Evolutionary conservation across 768 basidiomycete species (phyloP), one percentile per base, ranked within the genome.

Genomic region (Epithele typhae): DNA sequence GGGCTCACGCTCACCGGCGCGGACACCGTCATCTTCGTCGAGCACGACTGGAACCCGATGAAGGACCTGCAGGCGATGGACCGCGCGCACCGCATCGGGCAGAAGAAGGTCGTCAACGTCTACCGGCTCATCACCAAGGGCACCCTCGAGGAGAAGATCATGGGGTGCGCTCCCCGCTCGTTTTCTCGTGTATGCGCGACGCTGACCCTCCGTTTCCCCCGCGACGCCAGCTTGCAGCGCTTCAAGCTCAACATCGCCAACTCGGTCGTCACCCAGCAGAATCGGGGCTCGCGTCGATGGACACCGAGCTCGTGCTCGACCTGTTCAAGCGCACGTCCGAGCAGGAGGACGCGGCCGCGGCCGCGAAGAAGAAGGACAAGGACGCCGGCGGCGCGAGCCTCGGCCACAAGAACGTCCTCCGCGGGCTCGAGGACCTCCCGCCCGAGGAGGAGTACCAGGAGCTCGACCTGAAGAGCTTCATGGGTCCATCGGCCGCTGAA

Each of bases 31-130:
- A 96, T 99, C 53, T 99, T 99, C 59, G 92, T 99, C 43, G 96
- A 99, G 63, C 96, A 99, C 59, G 96, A 99, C 64, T 99, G 96
- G 96, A 99, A 99, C 64, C 96, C 96, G 6, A 96, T 95, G 93
- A 98, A 98, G 65, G 96, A 99, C 70, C 70, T 98, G 5, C 96
- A 99, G 62, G 96, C 96, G 7, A 99, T 99, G 96, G 96, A 99
- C 62, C 80, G 96, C 48, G 96, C 96, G 1, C 96, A 98, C 68
- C 85, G 96, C 44, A 85, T 98, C 30, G 96, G 96, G 5, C 96
- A 99, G 70, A 98, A 96, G 74, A 92, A 93, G 66, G 95, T 98
- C 12, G 96, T 99, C 23, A 98, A 98, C 56, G 96, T 99, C 5
- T 99, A 99, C 69, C 86, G 96, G 14, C 70, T 99, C 43, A 92